Percentiles rank a stretch among this genome's conserved stretches.
Conservation (phyloP, 805 yeast genomes). For the Nakazawaea wickerhamii region DNA sequence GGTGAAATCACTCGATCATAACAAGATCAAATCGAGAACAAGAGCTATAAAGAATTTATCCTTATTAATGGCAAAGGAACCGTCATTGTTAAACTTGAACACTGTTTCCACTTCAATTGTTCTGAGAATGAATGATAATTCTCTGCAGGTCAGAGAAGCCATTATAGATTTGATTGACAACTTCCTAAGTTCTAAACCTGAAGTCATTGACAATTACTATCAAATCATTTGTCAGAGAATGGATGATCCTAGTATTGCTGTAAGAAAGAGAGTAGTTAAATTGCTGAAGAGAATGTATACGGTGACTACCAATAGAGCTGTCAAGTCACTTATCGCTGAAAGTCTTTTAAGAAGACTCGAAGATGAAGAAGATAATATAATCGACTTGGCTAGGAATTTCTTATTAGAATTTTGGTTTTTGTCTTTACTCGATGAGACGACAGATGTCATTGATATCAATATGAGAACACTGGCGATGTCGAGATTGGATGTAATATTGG, state of each 20-base stretch:
- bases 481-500: slow-evolving; percentile 30
- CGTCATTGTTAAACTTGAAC: slow-evolving; percentile 42
- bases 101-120: slow-evolving; percentile 48
- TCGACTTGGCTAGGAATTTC: slow-evolving; percentile 34
- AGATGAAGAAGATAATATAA: slow-evolving; percentile 62
- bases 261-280: slow-evolving; percentile 57
- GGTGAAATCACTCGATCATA: slow-evolving; percentile 40
- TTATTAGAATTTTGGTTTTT: slow-evolving; percentile 35
- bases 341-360: slow-evolving; percentile 50
- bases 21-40: slow-evolving; percentile 48
- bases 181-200: slow-evolving; percentile 34
- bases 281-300: slow-evolving; percentile 44
- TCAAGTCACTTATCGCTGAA: slow-evolving; percentile 41
- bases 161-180: slow-evolving; percentile 60
- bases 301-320: slow-evolving; percentile 22
- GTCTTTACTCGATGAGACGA: slow-evolving; percentile 9
- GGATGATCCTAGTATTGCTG: slow-evolving; percentile 57
- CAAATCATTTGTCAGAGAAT: slow-evolving; percentile 41
- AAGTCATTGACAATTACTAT: slow-evolving; percentile 43
- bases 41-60: slow-evolving; percentile 65
- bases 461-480: slow-evolving; percentile 9
- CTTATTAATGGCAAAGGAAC: slow-evolving; percentile 46
- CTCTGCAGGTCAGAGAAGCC: slow-evolving; percentile 73
- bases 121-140: slow-evolving; percentile 47
- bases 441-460: slow-evolving; percentile 1